Base-by-base conservation (phyloP, 306 rosid species). In the Fragaria nilgerrensis region DNA sequence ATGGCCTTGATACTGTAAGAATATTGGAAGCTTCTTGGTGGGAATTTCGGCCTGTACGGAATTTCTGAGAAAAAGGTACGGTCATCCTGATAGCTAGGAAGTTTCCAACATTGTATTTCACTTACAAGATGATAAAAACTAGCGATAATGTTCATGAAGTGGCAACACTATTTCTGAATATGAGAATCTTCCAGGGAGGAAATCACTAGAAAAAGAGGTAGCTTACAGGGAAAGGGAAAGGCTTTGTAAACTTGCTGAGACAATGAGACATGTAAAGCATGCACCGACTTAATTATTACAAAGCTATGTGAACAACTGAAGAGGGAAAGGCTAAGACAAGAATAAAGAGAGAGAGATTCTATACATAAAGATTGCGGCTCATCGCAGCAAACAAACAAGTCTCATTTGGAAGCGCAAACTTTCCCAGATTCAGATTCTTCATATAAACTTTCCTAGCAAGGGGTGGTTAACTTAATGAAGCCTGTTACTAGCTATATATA, bases 251-350 rank as follows among this genome's bases (percentile, higher is more conserved):
- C 41, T 4, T 53, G 75, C 61, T 45, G 74, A 47, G 39, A 29
- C n/a, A 36, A 36, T 23, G 23, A 41, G 23, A 7, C 45, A 44
- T 12, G 72, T n/a, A 32, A 65, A 36, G 65, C 64, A 65, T 58
- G n/a, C 22, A 7, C 41, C 70, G 15, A 67, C 27, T 20, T n/a
- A n/a, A n/a, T n/a, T 20, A 5, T n/a, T 9, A 63, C 13, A 22
- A 68, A 68, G 47, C 43, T 68, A 47, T 68, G 75, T 72, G 77
- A 72, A 59, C 66, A 62, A 41, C 58, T 61, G 23, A 27, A 78
- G 7, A 48, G 63, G 25, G 16, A 32, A 73, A 66, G 74, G 48
- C 61, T 52, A 25, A 56, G 68, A 65, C 44, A 64, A 65, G 45
- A 22, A 65, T 68, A 55, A 56, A 68, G 48, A 39, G 47, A 59